Conservation (phyloP, 371 early-diverging fungal genomes). For the Mortierella polycephala region DNA sequence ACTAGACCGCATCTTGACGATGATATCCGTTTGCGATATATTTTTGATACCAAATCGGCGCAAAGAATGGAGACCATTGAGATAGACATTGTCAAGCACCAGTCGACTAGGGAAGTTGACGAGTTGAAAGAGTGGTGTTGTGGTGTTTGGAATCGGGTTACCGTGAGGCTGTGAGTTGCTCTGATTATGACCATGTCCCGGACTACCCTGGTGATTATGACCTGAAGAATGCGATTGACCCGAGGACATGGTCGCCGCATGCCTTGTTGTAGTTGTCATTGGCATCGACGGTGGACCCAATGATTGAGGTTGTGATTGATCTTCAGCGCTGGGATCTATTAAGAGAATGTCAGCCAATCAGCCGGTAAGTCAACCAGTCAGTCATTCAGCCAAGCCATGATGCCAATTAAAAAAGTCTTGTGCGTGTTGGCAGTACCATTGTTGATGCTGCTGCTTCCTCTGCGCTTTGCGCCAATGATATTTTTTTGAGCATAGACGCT, state of each 20-base stretch:
- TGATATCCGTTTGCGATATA: conserved; percentile 64
- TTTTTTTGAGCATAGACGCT: no score
- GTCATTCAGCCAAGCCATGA: no score
- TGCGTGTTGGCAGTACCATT: no score
- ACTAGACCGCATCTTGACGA: conserved; percentile 84
- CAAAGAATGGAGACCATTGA: conserved; percentile 87
- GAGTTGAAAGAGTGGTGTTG: conserved; percentile 64
- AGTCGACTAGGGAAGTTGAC: conserved; percentile 66
- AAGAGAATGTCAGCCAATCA: no score
- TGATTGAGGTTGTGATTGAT: no score
- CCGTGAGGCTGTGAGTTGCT: conserved; percentile 6
- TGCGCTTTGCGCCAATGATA: no score
- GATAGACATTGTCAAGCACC: conserved; percentile 78
- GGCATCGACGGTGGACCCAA: no score
- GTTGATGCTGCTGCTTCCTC: no score
- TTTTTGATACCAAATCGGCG: conserved; percentile 80
- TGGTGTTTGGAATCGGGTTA: conserved; percentile 14
- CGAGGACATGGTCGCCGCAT: neutral
- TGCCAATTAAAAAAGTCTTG: no score
- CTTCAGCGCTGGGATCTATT: no score
- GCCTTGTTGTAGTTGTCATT: no score
- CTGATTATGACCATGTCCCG: conserved; percentile 3
- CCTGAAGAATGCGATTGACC: neutral
- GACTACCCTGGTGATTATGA: neutral
- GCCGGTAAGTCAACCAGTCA: no score